phyloP scores from a whole-genome alignment of 768 basidiomycete species.

The Boletus barrowsii region DNA sequence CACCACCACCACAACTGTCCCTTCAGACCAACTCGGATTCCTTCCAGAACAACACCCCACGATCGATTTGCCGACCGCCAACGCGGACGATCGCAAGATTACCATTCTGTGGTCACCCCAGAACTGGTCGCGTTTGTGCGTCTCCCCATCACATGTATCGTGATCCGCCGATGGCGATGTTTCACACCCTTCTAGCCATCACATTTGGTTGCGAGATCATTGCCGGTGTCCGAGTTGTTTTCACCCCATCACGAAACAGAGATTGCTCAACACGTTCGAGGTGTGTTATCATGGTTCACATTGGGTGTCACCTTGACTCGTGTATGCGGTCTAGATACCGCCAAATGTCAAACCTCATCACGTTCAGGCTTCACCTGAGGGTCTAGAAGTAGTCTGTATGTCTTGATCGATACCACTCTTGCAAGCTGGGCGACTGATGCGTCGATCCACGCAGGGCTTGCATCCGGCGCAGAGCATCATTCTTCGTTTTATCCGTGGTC shows the following conservation, averaged over 20 bases:
- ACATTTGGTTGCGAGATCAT: conserved; percentile 90
- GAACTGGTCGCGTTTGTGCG: conserved; percentile 77
- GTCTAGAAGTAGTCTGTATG: conserved; percentile 75
- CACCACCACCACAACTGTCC: conserved; percentile 6
- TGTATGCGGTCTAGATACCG: conserved; percentile 57
- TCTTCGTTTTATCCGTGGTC: conserved; percentile 85
- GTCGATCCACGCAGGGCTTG: conserved; percentile 20
- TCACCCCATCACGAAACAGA: conserved; percentile 85
- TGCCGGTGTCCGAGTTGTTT: conserved; percentile 87
- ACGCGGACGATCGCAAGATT: conserved; percentile 57
- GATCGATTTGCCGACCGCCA: conserved; percentile 48
- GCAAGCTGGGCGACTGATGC: neutral
- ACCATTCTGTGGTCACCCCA: conserved; percentile 71
- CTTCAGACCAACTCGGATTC: conserved; percentile 32
- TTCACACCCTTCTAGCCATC: conserved; percentile 55
- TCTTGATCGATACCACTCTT: conserved; percentile 2
- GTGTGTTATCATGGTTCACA: conserved; percentile 36
- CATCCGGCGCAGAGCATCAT: conserved; percentile 47
- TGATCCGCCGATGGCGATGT: neutral
- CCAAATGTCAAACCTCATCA: conserved; percentile 61
- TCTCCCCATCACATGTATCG: conserved; percentile 6
- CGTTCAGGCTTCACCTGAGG: conserved; percentile 54
- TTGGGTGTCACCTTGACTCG: neutral
- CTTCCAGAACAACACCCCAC: conserved; percentile 10
- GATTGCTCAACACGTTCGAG: conserved; percentile 83